Base-by-base conservation (phyloP, 352 stramenopile species). In the Phytopythium helicoides region DNA sequence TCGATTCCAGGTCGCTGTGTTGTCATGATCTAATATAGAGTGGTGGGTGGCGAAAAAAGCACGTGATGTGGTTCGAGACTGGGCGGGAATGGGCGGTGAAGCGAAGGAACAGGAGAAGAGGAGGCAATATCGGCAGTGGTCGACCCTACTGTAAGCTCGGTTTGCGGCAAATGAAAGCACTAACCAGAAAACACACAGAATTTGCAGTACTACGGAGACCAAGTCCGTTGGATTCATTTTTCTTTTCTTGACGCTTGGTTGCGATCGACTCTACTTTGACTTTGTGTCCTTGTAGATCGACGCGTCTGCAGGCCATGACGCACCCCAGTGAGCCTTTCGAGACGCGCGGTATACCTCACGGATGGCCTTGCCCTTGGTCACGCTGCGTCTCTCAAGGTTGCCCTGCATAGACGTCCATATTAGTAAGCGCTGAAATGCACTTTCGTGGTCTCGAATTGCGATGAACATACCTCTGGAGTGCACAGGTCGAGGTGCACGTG, bases 401-500 rank as follows among this genome's bases (percentile, higher is more conserved):
- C 84, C 84, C 78, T 92, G 52, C 28, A 60, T 10, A 18, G 10
- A 68, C 15, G 62, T 34, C 58, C 38, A 53, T 12, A 37, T 66
- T 3, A 54, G 11, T 40, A 33, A 46, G 14, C 22, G 16, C 9
- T 9, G 5, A 33, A 33, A 9, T 5, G 5, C 9, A 9, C 28
- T 9, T 10, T 9, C 28, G 28, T 5, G 28, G 5, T 49, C 9
- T 37, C 28, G 3, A 6, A 35, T 34, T 15, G 33, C 7, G 21
- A 25, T 36, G 25, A 57, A 66, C 42, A 41, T 67, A 89, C 82
- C 37, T 89, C 66, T 1, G 84, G 84, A 28, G 76, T 92, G 60
- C 84, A 94, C 22, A 94, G 51, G 50, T 94, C 81, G n/a, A 94
- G 65, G 51, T 86, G 70, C 14, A 94, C 84, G 46, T 94, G 81